These are phyloP conservation scores for Trichoderma endophyticum DNA, from an alignment of 2,329 filamentous ascomycete genomes.

Conservation along the genomic window DNA sequence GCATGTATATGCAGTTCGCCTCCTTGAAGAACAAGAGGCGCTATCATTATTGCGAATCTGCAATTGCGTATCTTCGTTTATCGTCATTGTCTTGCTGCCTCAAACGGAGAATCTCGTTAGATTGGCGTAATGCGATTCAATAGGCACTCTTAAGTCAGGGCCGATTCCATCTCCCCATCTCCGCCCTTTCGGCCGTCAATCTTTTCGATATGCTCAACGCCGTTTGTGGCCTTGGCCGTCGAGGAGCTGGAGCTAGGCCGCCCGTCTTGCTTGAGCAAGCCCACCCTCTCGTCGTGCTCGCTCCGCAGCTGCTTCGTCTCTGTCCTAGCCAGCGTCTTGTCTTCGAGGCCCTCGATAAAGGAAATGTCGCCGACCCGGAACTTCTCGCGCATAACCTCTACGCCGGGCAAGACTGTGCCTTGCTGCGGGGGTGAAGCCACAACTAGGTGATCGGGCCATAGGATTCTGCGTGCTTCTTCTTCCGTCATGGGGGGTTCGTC, in stretches of 20 bases:
- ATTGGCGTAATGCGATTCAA: not conserved
- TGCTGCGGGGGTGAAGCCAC: conserved; percentile 11
- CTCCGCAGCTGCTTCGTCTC: conserved; percentile 36
- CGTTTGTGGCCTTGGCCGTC: not conserved
- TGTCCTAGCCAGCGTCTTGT: conserved; percentile 37
- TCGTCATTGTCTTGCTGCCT: not conserved
- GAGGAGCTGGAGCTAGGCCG: conserved; percentile 1
- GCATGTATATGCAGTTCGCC: not conserved
- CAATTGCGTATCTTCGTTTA: not conserved
- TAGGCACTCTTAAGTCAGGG: not conserved
- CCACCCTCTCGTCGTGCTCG: conserved; percentile 31
- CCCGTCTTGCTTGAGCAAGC: conserved; percentile 25
- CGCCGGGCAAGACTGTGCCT: conserved; percentile 13
- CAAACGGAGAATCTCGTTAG: not conserved
- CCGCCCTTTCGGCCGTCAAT: not conserved
- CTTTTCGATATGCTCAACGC: conserved; percentile 4
- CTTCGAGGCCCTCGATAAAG: conserved; percentile 33
- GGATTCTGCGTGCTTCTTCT: conserved; percentile 39
- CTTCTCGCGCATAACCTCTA: conserved; percentile 38
- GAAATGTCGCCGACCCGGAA: conserved; percentile 37
- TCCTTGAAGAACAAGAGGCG: not conserved
- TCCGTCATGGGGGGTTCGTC: conserved; percentile 38
- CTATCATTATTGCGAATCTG: not conserved
- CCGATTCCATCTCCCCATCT: not conserved
- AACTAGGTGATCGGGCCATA: conserved; percentile 37